Conservation (phyloP, 345 rosid species). For the Populus tremula region DNA sequence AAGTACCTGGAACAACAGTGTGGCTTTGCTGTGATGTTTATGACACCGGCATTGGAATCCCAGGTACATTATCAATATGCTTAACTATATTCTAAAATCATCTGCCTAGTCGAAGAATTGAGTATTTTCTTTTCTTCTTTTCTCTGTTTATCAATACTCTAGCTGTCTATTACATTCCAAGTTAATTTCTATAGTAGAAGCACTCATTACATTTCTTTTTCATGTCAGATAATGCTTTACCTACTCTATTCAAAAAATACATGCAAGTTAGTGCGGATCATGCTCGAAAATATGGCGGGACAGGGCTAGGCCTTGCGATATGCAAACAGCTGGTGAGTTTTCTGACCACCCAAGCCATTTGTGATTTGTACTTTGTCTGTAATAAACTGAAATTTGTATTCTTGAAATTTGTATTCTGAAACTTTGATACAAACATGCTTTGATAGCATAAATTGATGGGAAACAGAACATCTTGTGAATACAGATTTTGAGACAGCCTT, state of each 20-base stretch:
- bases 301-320: slow-evolving; percentile 94
- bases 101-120: neutral
- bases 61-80: slow-evolving; percentile 43
- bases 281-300: slow-evolving; percentile 95
- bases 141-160: neutral
- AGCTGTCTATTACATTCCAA: neutral
- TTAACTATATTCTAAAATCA: neutral
- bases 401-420: neutral
- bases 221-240: slow-evolving; percentile 75
- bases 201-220: slow-evolving; percentile 18
- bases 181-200: neutral
- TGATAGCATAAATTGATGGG: neutral
- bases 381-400: neutral
- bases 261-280: slow-evolving; percentile 96
- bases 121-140: neutral
- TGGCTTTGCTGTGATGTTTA: slow-evolving; percentile 89
- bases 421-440: neutral
- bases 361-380: neutral
- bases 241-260: slow-evolving; percentile 80
- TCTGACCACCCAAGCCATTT: neutral
- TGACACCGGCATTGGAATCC: slow-evolving; percentile 97
- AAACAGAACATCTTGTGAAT: neutral
- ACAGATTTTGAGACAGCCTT: neutral
- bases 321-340: slow-evolving; percentile 89
- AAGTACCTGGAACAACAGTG: slow-evolving; percentile 49